Evolutionary conservation across 306 rosid species (phyloP), one percentile per base, ranked within the genome.

Genomic region (Argentina anserina): DNA sequence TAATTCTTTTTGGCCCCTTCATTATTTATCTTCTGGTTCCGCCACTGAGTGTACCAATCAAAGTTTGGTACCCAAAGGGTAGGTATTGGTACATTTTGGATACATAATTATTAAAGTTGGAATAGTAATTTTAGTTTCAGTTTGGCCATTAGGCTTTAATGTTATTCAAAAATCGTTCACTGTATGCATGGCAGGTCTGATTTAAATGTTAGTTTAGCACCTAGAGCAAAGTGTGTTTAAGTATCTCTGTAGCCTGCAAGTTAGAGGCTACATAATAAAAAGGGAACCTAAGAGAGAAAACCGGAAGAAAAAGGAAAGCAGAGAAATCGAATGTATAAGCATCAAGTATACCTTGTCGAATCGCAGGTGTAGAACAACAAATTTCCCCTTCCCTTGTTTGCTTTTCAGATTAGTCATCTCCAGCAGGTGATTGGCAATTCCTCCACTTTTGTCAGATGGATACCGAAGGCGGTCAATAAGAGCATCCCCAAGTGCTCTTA

Each of bases 351-450:
- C 99, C 97, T 94, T 94, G 56, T 94, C 99, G 78, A 94, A 94
- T 25, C 99, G 93, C 45, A 94, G 91, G 76, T 94, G 99, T 10
- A 94, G 81, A 53, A 86, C 99, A 70, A 90, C 99, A 81, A 91
- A 94, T 77, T 90, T 94, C 82, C 82, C 82, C 4, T 82, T 82
- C 58, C 66, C 81, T 73, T 83, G 81, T 63, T 70, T 77, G 28
- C 61, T 68, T 56, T 75, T 78, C 65, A 53, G 72, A 76, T 69
- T 52, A n/a, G 87, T 84, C 83, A 82, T 82, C 83, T 83, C 80
- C 69, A 75, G 80, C 59, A 83, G 84, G 81, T 87, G 62, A 82
- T 82, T 69, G 55, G 75, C 81, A 34, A 34, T 41, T 75, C 55
- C 85, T 64, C 70, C 87, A 50, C 71, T 69, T 67, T 61, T 77